Evolutionary conservation across 176 grass and related monocot species (phyloP).

Genomic region (Triticum dicoccoides): DNA sequence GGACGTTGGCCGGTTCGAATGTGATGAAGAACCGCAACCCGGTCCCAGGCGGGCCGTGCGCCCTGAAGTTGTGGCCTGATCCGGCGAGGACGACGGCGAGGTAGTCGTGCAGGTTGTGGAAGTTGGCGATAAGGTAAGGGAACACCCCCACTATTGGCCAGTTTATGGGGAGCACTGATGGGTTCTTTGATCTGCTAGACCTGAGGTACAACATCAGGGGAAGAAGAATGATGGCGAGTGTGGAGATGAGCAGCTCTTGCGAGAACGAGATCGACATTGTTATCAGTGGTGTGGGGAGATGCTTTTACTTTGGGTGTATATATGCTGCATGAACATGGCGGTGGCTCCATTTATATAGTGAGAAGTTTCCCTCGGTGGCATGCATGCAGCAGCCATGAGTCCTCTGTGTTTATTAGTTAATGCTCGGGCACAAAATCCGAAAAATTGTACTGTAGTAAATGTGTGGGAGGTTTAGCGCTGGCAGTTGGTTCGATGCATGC

Average conservation of each 20-base stretch:
- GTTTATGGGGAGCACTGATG: neutral
- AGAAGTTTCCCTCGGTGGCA: too few species aligned
- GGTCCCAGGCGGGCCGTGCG: too few species aligned
- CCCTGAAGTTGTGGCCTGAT: neutral
- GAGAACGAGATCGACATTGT: neutral
- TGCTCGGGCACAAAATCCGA: too few species aligned
- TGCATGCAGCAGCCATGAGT: too few species aligned
- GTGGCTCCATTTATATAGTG: too few species aligned
- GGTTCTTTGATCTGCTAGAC: neutral
- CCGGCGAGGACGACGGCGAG: neutral
- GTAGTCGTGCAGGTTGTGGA: neutral
- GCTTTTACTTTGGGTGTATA: neutral
- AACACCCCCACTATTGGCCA: neutral
- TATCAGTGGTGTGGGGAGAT: neutral
- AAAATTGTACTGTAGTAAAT: too few species aligned
- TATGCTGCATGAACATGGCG: too few species aligned
- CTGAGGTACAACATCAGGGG: neutral
- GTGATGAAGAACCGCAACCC: too few species aligned
- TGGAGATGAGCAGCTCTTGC: neutral
- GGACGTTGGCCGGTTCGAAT: too few species aligned
- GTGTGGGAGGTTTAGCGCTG: too few species aligned
- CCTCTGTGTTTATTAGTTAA: too few species aligned
- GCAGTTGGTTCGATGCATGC: too few species aligned
- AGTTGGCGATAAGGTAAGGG: neutral
- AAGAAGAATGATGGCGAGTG: neutral